Evolutionary conservation across 805 yeast genomes (phyloP), one percentile per base, ranked within the genome.

Genomic region (Lipomyces lipofer): DNA sequence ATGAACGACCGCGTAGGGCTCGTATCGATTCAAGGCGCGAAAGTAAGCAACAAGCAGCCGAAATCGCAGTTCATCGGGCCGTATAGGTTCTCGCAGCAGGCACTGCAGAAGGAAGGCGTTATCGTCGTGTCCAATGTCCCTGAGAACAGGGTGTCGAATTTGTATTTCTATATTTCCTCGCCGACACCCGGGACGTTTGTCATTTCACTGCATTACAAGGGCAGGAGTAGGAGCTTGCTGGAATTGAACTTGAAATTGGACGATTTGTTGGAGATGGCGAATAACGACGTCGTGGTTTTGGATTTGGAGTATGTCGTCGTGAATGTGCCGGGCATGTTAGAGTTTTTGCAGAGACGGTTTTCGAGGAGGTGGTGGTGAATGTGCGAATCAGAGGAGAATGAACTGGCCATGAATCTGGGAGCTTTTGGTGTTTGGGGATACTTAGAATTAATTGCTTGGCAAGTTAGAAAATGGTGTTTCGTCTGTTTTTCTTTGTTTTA

Each of bases 121-220:
- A 57, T 71, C 43, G 51, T 58, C 33, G 52, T 64, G 19, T 64
- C 66, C 63, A 36, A 65, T 12, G 49, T 68, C 21, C 66, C 70
- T 3, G 66, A 64, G 33, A 19, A 63, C 29, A 51, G 63, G 38
- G 49, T 57, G 33, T 39, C 59, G 13, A 61, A 60, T 47, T 32
- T 40, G 32, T 69, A 53, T 39, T 63, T 69, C 40, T 58, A 59
- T 40, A 63, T 71, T 42, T 60, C 66, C 1, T 63, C 68, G 2
- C 67, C 69, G 1, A 51, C 61, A 7, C 69, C 68, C 3, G 71
- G 71, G 27, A 63, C 64, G 2, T 71, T 64, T 60, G 66, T 67
- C 10, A 52, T 71, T 13, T 63, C 71, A 2, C 55, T 71, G 47
- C 53, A 61, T 33, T 59, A 66, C 57, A 64, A 65, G 33, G 71